Evolutionary conservation across 352 stramenopile species (phyloP).

Genomic region (Pythium guiyangense): DNA sequence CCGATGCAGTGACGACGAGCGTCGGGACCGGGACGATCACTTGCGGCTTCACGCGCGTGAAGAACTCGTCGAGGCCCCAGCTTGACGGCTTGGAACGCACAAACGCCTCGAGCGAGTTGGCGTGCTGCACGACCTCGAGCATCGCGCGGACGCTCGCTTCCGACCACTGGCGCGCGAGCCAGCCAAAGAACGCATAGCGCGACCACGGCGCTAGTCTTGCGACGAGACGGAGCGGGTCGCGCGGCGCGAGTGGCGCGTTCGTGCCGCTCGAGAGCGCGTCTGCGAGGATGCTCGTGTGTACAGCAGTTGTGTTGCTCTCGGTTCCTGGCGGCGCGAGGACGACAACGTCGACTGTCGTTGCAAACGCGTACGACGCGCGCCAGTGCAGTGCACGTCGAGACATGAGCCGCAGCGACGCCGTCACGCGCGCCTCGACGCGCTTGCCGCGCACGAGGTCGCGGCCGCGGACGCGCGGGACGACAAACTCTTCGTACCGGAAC

Average conservation of each 20-base stretch:
- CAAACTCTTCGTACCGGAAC: conserved; percentile 38
- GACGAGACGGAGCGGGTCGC: conserved; percentile 5
- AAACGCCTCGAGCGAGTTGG: conserved; percentile 10
- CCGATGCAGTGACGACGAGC: conserved; percentile 5
- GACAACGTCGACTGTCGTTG: neutral
- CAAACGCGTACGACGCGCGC: neutral
- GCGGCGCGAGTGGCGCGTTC: conserved; percentile 5
- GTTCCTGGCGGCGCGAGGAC: neutral
- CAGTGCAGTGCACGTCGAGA: conserved; percentile 8
- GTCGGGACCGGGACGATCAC: conserved; percentile 12
- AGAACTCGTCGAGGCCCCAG: neutral
- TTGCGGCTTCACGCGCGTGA: neutral
- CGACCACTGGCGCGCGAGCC: conserved; percentile 6
- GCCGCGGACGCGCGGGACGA: conserved; percentile 19
- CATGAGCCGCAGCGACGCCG: conserved; percentile 11
- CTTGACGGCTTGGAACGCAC: neutral
- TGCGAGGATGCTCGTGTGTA: conserved; percentile 7
- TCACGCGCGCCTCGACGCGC: conserved; percentile 7
- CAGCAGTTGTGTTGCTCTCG: conserved; percentile 3
- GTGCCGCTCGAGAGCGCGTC: conserved; percentile 10
- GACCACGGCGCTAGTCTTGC: conserved; percentile 6
- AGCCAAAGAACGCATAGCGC: conserved; percentile 14
- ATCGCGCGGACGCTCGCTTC: conserved; percentile 2
- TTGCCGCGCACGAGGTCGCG: conserved; percentile 19
- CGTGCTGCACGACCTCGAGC: conserved; percentile 8